Conservation (phyloP, 257 asterid species). For the Ilex asprella region DNA sequence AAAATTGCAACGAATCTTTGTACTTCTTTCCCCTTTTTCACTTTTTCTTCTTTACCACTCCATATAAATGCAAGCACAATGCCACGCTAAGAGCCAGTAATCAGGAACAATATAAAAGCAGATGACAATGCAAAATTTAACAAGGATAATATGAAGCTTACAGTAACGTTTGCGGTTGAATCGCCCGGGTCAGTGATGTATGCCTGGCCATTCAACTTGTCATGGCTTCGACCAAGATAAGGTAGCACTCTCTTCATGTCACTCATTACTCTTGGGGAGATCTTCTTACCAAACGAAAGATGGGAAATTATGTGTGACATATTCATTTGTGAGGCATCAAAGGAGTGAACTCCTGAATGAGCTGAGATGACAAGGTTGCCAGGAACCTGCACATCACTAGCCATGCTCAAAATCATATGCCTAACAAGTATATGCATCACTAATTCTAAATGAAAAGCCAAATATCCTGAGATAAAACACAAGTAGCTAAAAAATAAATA, state of each 20-base stretch:
- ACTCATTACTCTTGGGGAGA: conserved; percentile 57
- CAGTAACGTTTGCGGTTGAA: conserved; percentile 84
- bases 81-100: not conserved
- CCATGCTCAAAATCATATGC: conserved; percentile 6
- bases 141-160: conserved; percentile 35
- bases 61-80: no score
- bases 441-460: not conserved
- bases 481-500: no score
- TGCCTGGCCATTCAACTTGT: conserved; percentile 59
- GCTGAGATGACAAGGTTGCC: conserved; percentile 91
- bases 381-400: conserved; percentile 61
- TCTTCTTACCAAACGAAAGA: conserved; percentile 75
- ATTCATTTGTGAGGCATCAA: conserved; percentile 95
- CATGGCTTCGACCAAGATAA: conserved; percentile 73
- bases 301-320: conserved; percentile 82
- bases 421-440: not conserved
- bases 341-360: conserved; percentile 85
- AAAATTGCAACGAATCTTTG: no score
- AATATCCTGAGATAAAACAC: no score
- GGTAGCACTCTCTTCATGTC: conserved; percentile 73
- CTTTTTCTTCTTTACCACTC: no score
- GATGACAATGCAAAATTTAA: not conserved
- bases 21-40: no score
- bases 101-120: not conserved
- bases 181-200: conserved; percentile 82